phyloP scores from a whole-genome alignment of 495 filamentous ascomycete species.

The Neurospora sp. region DNA sequence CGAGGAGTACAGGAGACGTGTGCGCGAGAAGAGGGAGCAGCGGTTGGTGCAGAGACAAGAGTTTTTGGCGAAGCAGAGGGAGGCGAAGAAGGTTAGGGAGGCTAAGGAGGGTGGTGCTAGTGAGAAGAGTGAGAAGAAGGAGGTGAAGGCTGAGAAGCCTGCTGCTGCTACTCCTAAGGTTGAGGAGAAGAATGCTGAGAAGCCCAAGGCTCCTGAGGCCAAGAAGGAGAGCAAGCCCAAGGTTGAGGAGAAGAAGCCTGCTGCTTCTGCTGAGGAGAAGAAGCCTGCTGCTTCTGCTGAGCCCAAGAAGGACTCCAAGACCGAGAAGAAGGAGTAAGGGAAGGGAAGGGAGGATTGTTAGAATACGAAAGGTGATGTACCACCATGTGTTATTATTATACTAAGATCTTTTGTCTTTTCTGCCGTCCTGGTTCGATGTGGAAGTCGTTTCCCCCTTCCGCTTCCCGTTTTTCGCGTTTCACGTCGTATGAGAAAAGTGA shows the following conservation, averaged over 20 bases:
- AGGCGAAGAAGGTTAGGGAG: slow-evolving; percentile 4
- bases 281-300: background rate
- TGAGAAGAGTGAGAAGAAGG: background rate
- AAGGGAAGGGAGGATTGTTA: background rate
- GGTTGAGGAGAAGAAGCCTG: background rate
- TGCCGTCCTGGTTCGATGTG: background rate
- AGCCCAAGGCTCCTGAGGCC: background rate
- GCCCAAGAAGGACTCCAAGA: background rate
- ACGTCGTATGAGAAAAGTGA: too few species aligned
- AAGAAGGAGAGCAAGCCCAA: background rate
- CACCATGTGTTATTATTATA: slow-evolving; percentile 1
- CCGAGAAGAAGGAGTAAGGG: background rate
- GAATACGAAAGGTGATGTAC: background rate
- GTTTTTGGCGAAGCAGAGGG: background rate
- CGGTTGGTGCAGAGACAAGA: slow-evolving; percentile 4
- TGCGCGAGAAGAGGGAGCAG: slow-evolving; percentile 12
- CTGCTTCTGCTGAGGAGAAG: background rate
- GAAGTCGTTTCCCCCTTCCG: too few species aligned
- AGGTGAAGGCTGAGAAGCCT: slow-evolving; percentile 1
- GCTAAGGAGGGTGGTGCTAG: slow-evolving; percentile 3
- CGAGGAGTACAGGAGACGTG: slow-evolving; percentile 10
- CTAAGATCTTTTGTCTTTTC: background rate
- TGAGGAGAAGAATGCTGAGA: background rate
- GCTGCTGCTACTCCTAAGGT: background rate
- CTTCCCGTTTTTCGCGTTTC: too few species aligned